Percentiles rank a stretch among this genome's conserved stretches.
Conservation (phyloP, 352 stramenopile species). For the Globisporangium nodosum region DNA sequence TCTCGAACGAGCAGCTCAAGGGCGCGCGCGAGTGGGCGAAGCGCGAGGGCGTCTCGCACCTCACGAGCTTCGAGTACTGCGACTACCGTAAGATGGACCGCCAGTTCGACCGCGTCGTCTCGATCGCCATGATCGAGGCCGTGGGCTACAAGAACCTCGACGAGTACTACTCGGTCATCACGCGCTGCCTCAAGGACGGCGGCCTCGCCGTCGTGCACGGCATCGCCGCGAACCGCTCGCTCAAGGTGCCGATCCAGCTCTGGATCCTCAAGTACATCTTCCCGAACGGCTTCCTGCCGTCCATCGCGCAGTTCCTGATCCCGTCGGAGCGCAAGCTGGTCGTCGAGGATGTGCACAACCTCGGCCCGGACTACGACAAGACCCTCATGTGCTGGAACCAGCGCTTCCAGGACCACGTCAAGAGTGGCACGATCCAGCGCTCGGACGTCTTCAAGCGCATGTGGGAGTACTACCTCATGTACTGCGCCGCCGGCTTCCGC, state of each 20-base stretch:
- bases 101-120: slow-evolving; percentile 86
- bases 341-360: slow-evolving; percentile 82
- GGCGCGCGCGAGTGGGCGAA: slow-evolving; percentile 72
- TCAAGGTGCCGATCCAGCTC: slow-evolving; percentile 76
- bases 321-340: slow-evolving; percentile 79
- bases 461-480: slow-evolving; percentile 89
- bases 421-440: slow-evolving; percentile 73
- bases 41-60: slow-evolving; percentile 71
- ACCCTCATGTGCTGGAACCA: slow-evolving; percentile 87
- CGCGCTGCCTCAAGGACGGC: slow-evolving; percentile 76
- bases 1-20: slow-evolving; percentile 89
- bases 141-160: slow-evolving; percentile 88
- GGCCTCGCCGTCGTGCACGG: slow-evolving; percentile 78
- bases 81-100: slow-evolving; percentile 88
- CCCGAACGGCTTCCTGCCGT: slow-evolving; percentile 84
- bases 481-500: slow-evolving; percentile 88
- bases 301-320: slow-evolving; percentile 62
- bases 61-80: slow-evolving; percentile 88
- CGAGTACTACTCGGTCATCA: slow-evolving; percentile 81
- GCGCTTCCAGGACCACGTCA: slow-evolving; percentile 79
- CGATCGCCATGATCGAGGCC: slow-evolving; percentile 87
- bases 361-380: slow-evolving; percentile 87
- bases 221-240: slow-evolving; percentile 78
- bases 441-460: slow-evolving; percentile 81
- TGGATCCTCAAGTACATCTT: slow-evolving; percentile 93